These are phyloP conservation scores for Voacanga thouarsii DNA, from an alignment of 257 asterid species.

Conservation along the genomic window DNA sequence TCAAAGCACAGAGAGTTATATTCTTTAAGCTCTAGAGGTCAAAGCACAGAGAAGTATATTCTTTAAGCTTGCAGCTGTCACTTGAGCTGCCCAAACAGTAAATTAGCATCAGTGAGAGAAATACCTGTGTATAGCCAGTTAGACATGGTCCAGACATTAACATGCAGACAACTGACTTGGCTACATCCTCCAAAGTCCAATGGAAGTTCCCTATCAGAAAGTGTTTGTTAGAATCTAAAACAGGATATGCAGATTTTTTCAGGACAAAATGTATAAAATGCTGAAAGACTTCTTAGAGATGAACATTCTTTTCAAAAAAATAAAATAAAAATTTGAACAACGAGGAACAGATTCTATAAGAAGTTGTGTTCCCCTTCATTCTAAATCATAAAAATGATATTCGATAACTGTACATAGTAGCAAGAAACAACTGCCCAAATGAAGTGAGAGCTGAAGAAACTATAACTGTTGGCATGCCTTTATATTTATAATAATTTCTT, in stretches of 20 bases:
- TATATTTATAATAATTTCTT: neutral
- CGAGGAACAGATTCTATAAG: neutral
- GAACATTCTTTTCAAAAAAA: neutral
- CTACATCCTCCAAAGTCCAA: conserved; percentile 85
- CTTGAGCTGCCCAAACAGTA: conserved; percentile 15
- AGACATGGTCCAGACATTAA: conserved; percentile 92
- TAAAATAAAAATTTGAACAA: neutral
- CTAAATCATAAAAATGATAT: neutral
- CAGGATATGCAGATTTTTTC: neutral
- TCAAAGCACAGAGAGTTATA: conserved; percentile 20
- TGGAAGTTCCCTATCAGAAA: conserved; percentile 66
- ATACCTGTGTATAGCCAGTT: conserved; percentile 96
- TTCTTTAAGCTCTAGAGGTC: too few relatives aligned
- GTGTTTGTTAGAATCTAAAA: conserved; percentile 5
- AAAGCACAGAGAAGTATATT: too few relatives aligned
- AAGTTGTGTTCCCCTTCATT: neutral
- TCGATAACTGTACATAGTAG: neutral
- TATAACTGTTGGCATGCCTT: neutral
- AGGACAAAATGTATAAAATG: neutral
- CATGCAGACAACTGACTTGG: conserved; percentile 86
- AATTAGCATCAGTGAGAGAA: conserved; percentile 6
- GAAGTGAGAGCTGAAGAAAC: neutral
- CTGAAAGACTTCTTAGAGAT: neutral
- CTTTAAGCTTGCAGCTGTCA: conserved; percentile 18
- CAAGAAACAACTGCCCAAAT: neutral